Percentiles rank a stretch among this genome's conserved stretches.
Conservation (phyloP, 2,329 filamentous ascomycete genomes). For the Plectosphaerella cucumerina region DNA sequence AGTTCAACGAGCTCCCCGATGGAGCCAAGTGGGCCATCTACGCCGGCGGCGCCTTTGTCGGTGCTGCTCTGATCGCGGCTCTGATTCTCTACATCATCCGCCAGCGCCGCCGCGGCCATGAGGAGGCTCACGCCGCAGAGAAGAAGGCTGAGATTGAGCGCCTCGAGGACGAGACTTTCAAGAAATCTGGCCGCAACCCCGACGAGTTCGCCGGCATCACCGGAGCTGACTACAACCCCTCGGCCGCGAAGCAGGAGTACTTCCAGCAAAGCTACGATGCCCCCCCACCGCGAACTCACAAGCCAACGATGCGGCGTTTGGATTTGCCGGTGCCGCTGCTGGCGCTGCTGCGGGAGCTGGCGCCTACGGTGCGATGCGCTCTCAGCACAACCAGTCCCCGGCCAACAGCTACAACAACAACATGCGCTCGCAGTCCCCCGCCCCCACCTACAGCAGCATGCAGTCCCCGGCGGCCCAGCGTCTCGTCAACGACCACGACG, state of each 20-base stretch:
- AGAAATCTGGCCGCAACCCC: constrained; percentile 42
- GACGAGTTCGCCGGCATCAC: constrained; percentile 35
- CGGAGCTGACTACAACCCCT: constrained; percentile 31
- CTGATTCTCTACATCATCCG: constrained; percentile 50
- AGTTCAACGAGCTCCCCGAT: constrained; percentile 48
- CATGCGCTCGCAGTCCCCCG: constrained; percentile 4
- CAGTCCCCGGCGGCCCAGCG: not conserved
- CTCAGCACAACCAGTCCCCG: constrained; percentile 4
- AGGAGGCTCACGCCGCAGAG: constrained; percentile 44
- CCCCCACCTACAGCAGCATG: not conserved
- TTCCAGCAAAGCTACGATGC: constrained; percentile 9
- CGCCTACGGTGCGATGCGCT: not conserved
- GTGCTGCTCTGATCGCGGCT: constrained; percentile 33
- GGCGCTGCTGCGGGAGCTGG: constrained; percentile 6
- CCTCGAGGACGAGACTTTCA: constrained; percentile 46
- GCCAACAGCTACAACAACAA: not conserved
- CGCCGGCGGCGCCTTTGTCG: constrained; percentile 40
- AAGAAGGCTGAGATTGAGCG: constrained; percentile 42
- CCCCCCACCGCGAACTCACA: not conserved
- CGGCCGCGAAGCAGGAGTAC: constrained; percentile 16
- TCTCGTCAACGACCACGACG: not conserved
- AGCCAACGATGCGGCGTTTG: constrained; percentile 8
- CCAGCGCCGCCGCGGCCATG: constrained; percentile 47
- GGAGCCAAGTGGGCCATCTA: constrained; percentile 51
- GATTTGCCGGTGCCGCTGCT: constrained; percentile 6